phyloP scores from a whole-genome alignment of 1,139 yeast genomes.

The Taphrina flavorubra region DNA sequence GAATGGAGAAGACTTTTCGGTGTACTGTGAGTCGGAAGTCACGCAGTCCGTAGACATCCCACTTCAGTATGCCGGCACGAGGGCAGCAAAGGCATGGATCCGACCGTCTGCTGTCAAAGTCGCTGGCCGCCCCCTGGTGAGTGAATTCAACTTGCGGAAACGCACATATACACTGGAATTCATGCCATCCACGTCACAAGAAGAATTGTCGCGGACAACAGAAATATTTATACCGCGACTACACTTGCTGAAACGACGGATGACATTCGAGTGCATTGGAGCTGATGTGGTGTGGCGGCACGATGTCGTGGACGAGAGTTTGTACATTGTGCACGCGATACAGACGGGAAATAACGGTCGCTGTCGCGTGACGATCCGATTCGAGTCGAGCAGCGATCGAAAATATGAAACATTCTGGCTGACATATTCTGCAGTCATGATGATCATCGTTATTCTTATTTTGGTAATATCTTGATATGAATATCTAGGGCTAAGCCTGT shows the following conservation, averaged over 20 bases:
- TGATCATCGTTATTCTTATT: neutral
- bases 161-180: conserved; percentile 49
- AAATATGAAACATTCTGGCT: neutral
- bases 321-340: conserved; percentile 9
- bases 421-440: conserved; percentile 3
- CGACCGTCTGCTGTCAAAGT: conserved; percentile 52
- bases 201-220: conserved; percentile 50
- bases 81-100: conserved; percentile 53
- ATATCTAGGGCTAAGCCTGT: neutral
- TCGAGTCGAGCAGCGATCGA: neutral
- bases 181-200: conserved; percentile 42
- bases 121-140: conserved; percentile 49
- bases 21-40: conserved; percentile 57
- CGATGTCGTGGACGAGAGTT: conserved; percentile 1
- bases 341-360: neutral
- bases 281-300: neutral
- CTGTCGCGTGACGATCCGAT: neutral
- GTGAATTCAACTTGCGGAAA: conserved; percentile 49
- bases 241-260: conserved; percentile 57
- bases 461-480: neutral
- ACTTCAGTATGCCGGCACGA: conserved; percentile 47
- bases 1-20: conserved; percentile 91
- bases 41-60: neutral
- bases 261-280: neutral
- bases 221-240: conserved; percentile 70